These are phyloP conservation scores for Eutrema heterophyllum DNA, from an alignment of 345 rosid genomes.

Conservation along the genomic window DNA sequence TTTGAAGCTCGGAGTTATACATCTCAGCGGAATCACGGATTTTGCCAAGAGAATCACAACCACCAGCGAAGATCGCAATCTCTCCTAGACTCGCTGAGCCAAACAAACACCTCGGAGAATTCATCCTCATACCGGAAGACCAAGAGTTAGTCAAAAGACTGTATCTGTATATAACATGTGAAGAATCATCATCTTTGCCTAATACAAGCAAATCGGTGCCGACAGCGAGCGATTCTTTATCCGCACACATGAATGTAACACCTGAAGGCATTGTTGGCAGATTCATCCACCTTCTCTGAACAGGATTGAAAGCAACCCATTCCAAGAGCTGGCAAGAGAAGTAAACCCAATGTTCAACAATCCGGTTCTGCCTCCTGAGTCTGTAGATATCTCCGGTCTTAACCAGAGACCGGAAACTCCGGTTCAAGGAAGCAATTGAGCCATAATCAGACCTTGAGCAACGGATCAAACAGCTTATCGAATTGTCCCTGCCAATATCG, in stretches of 20 bases:
- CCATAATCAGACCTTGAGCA: constrained; percentile 61
- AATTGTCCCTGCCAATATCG: constrained; percentile 61
- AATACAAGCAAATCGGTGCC: constrained; percentile 60
- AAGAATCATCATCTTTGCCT: constrained; percentile 39
- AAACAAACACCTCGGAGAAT: constrained; percentile 64
- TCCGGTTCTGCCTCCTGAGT: constrained; percentile 37
- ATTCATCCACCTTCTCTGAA: constrained; percentile 49
- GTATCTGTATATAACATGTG: constrained; percentile 36
- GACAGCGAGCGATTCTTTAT: constrained; percentile 64
- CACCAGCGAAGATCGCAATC: constrained; percentile 76
- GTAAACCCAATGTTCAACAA: constrained; percentile 73
- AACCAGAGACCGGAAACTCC: constrained; percentile 42
- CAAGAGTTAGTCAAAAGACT: constrained; percentile 47
- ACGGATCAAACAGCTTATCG: constrained; percentile 55
- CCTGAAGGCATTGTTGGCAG: constrained; percentile 54
- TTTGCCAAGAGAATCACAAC: constrained; percentile 43
- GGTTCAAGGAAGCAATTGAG: constrained; percentile 37
- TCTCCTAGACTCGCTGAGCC: constrained; percentile 65
- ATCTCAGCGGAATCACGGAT: constrained; percentile 51
- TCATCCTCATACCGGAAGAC: constrained; percentile 44
- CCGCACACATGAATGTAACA: constrained; percentile 39
- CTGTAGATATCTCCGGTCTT: constrained; percentile 46
- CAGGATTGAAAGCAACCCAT: constrained; percentile 84
- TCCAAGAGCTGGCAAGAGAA: constrained; percentile 58
- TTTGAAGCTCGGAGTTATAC: constrained; percentile 51